These are phyloP conservation scores for Pulicaria dysenterica DNA, from an alignment of 129 eudicot genomes.

Conservation along the genomic window DNA sequence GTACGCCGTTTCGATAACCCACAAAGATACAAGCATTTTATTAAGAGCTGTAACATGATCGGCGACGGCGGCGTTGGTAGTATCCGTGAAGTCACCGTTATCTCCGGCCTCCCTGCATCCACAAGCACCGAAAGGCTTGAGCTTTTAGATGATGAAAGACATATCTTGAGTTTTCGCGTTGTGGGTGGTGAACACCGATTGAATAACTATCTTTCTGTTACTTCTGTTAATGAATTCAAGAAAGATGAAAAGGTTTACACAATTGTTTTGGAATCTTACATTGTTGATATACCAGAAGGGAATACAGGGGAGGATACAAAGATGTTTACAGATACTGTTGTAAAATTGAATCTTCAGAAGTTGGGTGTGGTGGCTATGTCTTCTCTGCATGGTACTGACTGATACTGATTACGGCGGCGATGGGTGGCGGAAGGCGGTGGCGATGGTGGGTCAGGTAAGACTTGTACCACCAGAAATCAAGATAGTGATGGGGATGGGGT, in stretches of 20 bases:
- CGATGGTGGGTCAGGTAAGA: conserved; percentile 24
- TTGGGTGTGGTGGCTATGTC: conserved; percentile 70
- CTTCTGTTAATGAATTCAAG: conserved; percentile 78
- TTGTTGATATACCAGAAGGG: conserved; percentile 91
- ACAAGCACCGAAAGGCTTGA: conserved; percentile 87
- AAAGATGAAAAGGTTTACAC: conserved; percentile 54
- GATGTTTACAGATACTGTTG: conserved; percentile 96
- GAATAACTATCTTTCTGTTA: conserved; percentile 75
- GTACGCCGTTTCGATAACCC: conserved; percentile 90
- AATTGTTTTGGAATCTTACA: conserved; percentile 75
- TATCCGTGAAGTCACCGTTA: conserved; percentile 77
- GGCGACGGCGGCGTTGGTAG: conserved; percentile 81
- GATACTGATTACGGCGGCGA: conserved; percentile 7
- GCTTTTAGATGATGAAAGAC: conserved; percentile 68
- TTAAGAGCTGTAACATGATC: conserved; percentile 68
- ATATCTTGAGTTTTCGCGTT: conserved; percentile 72
- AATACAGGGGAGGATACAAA: conserved; percentile 86
- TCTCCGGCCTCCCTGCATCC: conserved; percentile 92
- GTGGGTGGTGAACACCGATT: conserved; percentile 90
- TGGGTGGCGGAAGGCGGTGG: conserved; percentile 4
- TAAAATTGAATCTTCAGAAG: conserved; percentile 84
- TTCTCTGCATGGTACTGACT: conserved; percentile 49
- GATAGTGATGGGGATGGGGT: conserved; percentile 16
- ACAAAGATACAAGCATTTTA: conserved; percentile 91
- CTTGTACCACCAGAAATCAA: conserved; percentile 15